phyloP scores from a whole-genome alignment of 805 yeast species.

The Metschnikowia gelsemii region DNA sequence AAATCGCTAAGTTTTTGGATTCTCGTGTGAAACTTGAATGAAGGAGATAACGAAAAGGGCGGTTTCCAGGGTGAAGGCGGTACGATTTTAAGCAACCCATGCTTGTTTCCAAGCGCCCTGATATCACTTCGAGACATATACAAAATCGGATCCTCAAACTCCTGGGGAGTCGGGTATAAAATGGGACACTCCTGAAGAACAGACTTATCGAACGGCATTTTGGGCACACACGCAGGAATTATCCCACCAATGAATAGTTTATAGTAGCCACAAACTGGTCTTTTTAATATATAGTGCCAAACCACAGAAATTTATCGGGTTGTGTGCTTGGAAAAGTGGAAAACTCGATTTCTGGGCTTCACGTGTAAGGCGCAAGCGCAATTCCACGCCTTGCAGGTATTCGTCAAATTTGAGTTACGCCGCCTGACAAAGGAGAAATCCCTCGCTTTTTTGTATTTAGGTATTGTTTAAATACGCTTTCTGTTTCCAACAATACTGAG shows the following conservation, averaged over 20 bases:
- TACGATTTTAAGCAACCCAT: conserved; percentile 51
- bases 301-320: too few species aligned
- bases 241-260: too few species aligned
- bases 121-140: conserved; percentile 46
- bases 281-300: too few species aligned
- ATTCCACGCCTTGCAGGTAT: conserved; percentile 5
- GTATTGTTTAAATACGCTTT: background rate
- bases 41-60: conserved; percentile 52
- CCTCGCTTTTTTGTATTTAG: too few species aligned
- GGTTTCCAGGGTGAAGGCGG: conserved; percentile 58
- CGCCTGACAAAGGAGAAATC: background rate
- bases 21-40: conserved; percentile 65
- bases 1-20: conserved; percentile 66
- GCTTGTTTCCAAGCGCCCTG: conserved; percentile 42
- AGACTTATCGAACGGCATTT: conserved; percentile 27
- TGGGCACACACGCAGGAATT: background rate
- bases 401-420: background rate
- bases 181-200: conserved; percentile 45
- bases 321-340: background rate
- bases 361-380: too few species aligned
- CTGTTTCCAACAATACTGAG: background rate
- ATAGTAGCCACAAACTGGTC: too few species aligned
- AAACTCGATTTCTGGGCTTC: background rate
- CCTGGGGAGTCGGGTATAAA: conserved; percentile 42
- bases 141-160: conserved; percentile 50